Evolutionary conservation across 202 grass and related monocot genomes (phyloP), one percentile per base, ranked within the genome.

Genomic region (Bolboschoenoplectus hybrid): DNA sequence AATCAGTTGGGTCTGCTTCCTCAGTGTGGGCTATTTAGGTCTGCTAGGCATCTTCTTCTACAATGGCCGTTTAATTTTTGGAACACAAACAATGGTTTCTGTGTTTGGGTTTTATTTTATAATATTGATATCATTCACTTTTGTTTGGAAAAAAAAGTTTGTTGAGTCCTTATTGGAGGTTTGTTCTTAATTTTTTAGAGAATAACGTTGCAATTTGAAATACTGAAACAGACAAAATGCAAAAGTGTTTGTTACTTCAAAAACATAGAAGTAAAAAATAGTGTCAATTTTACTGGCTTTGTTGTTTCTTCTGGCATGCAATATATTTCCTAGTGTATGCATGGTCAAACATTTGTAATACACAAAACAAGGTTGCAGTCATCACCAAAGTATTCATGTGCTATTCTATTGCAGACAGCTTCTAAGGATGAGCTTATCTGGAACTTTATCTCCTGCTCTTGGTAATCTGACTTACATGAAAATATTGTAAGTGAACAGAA

Each of bases 401-500:
- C 68, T 83, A 52, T 58, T 85, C 60, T 35, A 87, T 63, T 81
- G 79, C 86, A 98, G 96, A 87, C 96, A 96, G 41, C 88, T 98
- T 85, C 69, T 98, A 79, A 91, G 77, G 79, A 94, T 65, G 86
- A 92, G 92, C 80, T 88, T 98, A 66, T 90, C 89, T 86, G 96
- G 96, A 86, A 90, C 85, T 86, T 92, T 98, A 87, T 82, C 91
- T 67, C 91, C 91, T 81, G 91, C 92, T 81, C 63, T 96, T 89
- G 91, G 91, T 90, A 88, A 78, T 83, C 78, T 98, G 85, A 86
- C 90, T 87, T 73, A 78, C 80, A 91, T 98, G 90, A 72, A 82
- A 87, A 98, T 91, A 92, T 76, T 98, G 96, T 98, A 89, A 95
- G 96, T 94, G 41, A 51, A 40, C 34, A 64, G 51, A 14, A 41